A percentile compares a stretch with the other conserved stretches of the same genome.
These are phyloP conservation scores for Lipomyces spencermartinsiae DNA, from an alignment of 805 yeast species.

Conservation along the genomic window DNA sequence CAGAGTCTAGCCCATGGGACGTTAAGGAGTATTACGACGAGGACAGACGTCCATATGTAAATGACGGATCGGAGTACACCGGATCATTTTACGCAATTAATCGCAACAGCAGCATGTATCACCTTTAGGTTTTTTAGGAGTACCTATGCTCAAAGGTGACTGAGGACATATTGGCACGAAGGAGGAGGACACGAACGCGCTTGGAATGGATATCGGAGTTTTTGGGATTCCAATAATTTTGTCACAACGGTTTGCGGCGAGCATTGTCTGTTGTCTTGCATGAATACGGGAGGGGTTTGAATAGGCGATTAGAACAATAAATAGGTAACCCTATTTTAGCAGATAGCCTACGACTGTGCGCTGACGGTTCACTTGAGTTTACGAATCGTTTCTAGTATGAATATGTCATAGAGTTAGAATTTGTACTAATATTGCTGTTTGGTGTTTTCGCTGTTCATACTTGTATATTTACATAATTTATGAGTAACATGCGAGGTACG, in stretches of 20 bases:
- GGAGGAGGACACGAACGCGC: neutral
- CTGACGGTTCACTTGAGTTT: neutral
- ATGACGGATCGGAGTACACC: conserved; percentile 33
- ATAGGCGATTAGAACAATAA: neutral
- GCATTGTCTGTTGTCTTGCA: neutral
- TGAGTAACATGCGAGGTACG: no score
- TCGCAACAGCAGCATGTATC: conserved; percentile 21
- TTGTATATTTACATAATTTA: neutral
- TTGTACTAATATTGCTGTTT: neutral
- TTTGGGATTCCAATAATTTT: neutral
- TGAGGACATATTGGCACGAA: neutral
- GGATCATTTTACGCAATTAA: conserved; percentile 35
- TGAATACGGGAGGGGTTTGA: neutral
- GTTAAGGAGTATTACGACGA: conserved; percentile 33
- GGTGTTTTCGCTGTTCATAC: neutral
- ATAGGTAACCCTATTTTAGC: neutral
- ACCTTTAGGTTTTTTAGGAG: conserved; percentile 4
- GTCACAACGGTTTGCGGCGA: neutral
- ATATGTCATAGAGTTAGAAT: neutral
- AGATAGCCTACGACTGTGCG: neutral
- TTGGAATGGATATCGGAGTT: neutral
- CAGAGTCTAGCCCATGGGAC: conserved; percentile 41
- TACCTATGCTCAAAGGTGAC: neutral
- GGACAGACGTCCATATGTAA: conserved; percentile 28
- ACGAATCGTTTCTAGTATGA: neutral